Evolutionary conservation across 768 basidiomycete species (phyloP).

Genomic region (Infundibulicybe gibba): DNA sequence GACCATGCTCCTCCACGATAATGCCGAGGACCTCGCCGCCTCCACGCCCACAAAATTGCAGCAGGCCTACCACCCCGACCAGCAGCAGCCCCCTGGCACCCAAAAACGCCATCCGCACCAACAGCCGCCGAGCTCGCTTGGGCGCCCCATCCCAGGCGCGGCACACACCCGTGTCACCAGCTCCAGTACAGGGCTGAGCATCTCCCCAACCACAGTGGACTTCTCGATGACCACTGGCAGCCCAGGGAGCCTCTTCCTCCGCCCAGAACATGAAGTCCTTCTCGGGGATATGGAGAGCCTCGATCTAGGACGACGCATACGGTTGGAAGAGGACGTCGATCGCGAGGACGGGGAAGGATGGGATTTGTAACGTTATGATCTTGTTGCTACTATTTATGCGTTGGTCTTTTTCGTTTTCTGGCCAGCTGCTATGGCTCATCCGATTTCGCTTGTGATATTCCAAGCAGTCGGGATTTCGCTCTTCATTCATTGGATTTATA

Average conservation of each 20-base stretch:
- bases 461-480: too few relatives aligned
- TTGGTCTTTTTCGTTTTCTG: too few relatives aligned
- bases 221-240: slow-evolving; percentile 66
- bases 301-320: slow-evolving; percentile 26
- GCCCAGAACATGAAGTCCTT: slow-evolving; percentile 73
- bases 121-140: too few relatives aligned
- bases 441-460: too few relatives aligned
- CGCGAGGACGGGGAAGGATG: too few relatives aligned
- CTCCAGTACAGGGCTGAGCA: slow-evolving; percentile 36
- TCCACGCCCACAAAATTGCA: slow-evolving; percentile 8
- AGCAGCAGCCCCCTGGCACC: slow-evolving; percentile 3
- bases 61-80: slow-evolving; percentile 10
- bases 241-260: slow-evolving; percentile 63
- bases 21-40: slow-evolving; percentile 10
- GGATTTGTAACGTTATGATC: too few relatives aligned
- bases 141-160: too few relatives aligned
- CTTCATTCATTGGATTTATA: too few relatives aligned
- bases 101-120: neutral
- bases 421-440: too few relatives aligned
- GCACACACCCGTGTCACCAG: slow-evolving; percentile 16
- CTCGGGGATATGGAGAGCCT: slow-evolving; percentile 69
- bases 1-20: slow-evolving; percentile 64
- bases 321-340: too few relatives aligned
- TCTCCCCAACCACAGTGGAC: slow-evolving; percentile 64
- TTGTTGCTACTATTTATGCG: too few relatives aligned